Conservation (phyloP, 2,329 filamentous ascomycete genomes). For the Arthrobotrys musiformis region DNA sequence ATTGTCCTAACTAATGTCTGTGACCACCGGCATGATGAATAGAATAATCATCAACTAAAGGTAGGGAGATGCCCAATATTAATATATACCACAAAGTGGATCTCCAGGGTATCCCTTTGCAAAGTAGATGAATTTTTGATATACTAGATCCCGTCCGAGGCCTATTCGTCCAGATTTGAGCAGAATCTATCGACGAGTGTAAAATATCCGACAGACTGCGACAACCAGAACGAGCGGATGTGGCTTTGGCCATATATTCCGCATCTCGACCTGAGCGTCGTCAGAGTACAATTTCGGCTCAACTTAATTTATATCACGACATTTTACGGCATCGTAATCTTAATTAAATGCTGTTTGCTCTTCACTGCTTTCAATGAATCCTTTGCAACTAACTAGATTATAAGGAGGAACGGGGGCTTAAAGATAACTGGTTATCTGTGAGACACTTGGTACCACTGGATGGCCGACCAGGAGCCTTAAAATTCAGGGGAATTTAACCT, state of each 20-base stretch:
- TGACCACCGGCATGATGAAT: slow-evolving; percentile 3
- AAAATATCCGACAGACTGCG: slow-evolving; percentile 36
- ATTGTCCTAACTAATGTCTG: no score
- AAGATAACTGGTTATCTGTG: slow-evolving; percentile 55
- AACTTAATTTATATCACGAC: slow-evolving; percentile 33
- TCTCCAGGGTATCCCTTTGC: neutral
- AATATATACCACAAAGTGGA: slow-evolving; percentile 16
- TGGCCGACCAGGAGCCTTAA: slow-evolving; percentile 29
- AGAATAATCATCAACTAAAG: neutral
- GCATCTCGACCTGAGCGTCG: slow-evolving; percentile 24
- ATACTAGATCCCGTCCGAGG: neutral
- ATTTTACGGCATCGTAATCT: slow-evolving; percentile 47
- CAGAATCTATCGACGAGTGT: slow-evolving; percentile 9
- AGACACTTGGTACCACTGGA: slow-evolving; percentile 33
- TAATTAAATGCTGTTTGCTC: slow-evolving; percentile 32
- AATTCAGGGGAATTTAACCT: slow-evolving; percentile 49
- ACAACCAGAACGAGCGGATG: slow-evolving; percentile 20
- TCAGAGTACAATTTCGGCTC: slow-evolving; percentile 45
- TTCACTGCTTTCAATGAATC: slow-evolving; percentile 5
- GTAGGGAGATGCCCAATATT: neutral
- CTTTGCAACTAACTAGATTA: slow-evolving; percentile 24
- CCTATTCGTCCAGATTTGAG: neutral
- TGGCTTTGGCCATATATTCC: slow-evolving; percentile 30
- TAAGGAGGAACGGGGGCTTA: slow-evolving; percentile 34
- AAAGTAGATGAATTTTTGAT: slow-evolving; percentile 15